Evolutionary conservation across 2,329 filamentous ascomycete species (phyloP).

Genomic region (Aspergillus sp.): DNA sequence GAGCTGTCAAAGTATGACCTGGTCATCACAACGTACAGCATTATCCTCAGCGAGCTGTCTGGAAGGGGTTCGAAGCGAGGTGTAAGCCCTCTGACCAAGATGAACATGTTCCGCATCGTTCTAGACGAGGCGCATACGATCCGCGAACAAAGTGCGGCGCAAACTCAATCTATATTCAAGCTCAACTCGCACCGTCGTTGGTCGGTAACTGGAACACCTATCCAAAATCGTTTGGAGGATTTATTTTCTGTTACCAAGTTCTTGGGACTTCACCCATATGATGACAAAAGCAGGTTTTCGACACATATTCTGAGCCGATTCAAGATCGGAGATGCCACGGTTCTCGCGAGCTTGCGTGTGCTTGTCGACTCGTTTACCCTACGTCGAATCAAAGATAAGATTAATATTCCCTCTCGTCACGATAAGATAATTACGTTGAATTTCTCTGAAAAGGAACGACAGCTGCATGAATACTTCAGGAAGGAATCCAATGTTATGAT

Average conservation of each 20-base stretch:
- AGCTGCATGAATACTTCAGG: slow-evolving; percentile 79
- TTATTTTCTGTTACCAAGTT: slow-evolving; percentile 83
- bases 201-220: slow-evolving; percentile 95
- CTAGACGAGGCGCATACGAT: slow-evolving; percentile 95
- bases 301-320: slow-evolving; percentile 80
- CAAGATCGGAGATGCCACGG: slow-evolving; percentile 78
- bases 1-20: slow-evolving; percentile 72
- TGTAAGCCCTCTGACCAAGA: slow-evolving; percentile 62
- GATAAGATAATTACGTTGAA: slow-evolving; percentile 70
- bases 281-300: slow-evolving; percentile 69
- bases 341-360: slow-evolving; percentile 74
- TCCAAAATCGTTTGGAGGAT: slow-evolving; percentile 91
- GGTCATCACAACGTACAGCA: slow-evolving; percentile 89
- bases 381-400: slow-evolving; percentile 84
- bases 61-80: slow-evolving; percentile 58
- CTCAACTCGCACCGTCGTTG: slow-evolving; percentile 78
- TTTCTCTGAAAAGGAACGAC: slow-evolving; percentile 70
- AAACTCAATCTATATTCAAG: slow-evolving; percentile 79
- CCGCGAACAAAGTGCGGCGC: slow-evolving; percentile 73
- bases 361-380: slow-evolving; percentile 93
- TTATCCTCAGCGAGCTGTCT: slow-evolving; percentile 73
- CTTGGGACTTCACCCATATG: slow-evolving; percentile 77
- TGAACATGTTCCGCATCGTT: slow-evolving; percentile 91
- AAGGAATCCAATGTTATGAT: slow-evolving; percentile 76
- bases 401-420: slow-evolving; percentile 69